phyloP scores from a whole-genome alignment of 1,284 basidiomycete genomes.

The Boletellus sp. region DNA sequence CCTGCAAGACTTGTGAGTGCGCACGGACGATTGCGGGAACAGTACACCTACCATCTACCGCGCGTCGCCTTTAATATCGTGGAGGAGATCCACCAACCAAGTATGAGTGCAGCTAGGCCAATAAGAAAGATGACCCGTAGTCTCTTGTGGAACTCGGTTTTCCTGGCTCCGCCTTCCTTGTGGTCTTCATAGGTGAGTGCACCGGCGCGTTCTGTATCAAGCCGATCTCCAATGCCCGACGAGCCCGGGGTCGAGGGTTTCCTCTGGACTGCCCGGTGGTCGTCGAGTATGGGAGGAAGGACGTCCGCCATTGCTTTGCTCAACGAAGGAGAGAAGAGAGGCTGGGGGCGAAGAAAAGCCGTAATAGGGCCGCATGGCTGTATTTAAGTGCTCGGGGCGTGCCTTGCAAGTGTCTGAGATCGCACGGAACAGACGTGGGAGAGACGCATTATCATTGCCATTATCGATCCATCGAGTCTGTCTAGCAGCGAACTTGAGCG shows the following conservation, averaged over 20 bases:
- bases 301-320: constrained; percentile 19
- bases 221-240: constrained; percentile 23
- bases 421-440: constrained; percentile 4
- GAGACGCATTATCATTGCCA: neutral
- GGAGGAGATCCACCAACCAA: constrained; percentile 80
- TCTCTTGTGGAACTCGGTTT: constrained; percentile 22
- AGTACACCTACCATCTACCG: constrained; percentile 56
- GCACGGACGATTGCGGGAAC: constrained; percentile 1
- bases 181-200: constrained; percentile 25
- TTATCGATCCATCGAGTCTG: too few species aligned
- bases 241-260: constrained; percentile 14
- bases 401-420: neutral
- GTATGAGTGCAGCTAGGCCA: constrained; percentile 54
- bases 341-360: neutral
- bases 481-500: too few species aligned
- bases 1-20: constrained; percentile 36
- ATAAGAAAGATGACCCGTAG: constrained; percentile 45
- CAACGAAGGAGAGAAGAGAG: neutral
- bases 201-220: constrained; percentile 13
- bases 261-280: constrained; percentile 17
- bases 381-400: neutral
- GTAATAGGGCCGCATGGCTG: neutral
- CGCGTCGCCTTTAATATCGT: constrained; percentile 66
- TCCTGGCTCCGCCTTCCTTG: constrained; percentile 17
- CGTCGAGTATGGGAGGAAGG: neutral